Conservation (phyloP, 371 early-diverging fungal species). For the Umbelopsis sp. region DNA sequence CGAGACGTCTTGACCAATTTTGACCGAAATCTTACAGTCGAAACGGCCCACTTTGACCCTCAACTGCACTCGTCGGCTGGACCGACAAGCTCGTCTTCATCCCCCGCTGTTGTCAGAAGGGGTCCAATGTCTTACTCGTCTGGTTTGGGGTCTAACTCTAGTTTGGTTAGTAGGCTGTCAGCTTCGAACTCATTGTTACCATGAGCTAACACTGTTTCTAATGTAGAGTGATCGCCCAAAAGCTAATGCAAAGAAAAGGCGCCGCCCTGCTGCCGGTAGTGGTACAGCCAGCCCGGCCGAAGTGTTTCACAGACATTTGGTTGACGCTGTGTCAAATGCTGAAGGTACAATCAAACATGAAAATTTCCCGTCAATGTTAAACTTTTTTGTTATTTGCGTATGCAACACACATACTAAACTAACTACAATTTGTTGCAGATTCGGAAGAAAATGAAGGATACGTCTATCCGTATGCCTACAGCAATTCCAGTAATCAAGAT, state of each 20-base stretch:
- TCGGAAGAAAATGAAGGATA: constrained; percentile 56
- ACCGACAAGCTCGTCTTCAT: constrained; percentile 1
- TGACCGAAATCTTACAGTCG: constrained; percentile 43
- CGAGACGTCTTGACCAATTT: constrained; percentile 34
- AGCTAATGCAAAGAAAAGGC: constrained; percentile 30
- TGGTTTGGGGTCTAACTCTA: neutral
- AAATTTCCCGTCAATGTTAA: neutral
- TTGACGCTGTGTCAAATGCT: constrained; percentile 54
- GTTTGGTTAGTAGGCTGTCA: neutral
- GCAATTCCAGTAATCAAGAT: constrained; percentile 19
- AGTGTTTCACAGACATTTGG: constrained; percentile 50
- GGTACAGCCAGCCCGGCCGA: constrained; percentile 46
- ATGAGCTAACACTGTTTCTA: neutral
- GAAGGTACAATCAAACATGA: constrained; percentile 31
- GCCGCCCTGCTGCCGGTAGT: constrained; percentile 36
- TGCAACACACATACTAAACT: neutral
- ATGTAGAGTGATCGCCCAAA: constrained; percentile 13
- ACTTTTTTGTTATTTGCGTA: too few species aligned
- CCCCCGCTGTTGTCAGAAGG: neutral
- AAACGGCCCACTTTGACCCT: constrained; percentile 43
- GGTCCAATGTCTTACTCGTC: constrained; percentile 7
- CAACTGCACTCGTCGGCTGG: constrained; percentile 24
- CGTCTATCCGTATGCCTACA: constrained; percentile 44
- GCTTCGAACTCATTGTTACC: neutral
- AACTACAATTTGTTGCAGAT: constrained; percentile 27